Evolutionary conservation across 176 grass and related monocot species (phyloP), one percentile per base, ranked within the genome.

Genomic region (Aegilops umbellulata): DNA sequence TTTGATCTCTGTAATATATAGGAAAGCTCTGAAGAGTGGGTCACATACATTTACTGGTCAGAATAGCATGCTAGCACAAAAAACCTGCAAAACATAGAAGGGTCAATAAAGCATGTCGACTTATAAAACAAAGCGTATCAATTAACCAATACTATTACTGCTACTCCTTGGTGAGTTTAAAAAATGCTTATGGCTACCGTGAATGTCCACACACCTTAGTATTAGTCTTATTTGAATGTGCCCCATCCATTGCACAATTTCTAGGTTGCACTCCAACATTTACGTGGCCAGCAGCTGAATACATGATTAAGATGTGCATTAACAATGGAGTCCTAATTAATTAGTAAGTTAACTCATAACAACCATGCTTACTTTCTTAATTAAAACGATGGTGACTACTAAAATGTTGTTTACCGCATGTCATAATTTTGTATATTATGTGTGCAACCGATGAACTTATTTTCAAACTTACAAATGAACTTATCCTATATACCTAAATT

Each of bases 361-460:
- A 84, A 80, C 89, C 74, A 51, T 29, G 80, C 24, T 75, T 87
- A 90, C 67, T 84, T 80, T 83, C 57, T 74, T 83, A 75, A 60
- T 74, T 35, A 74, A 27, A 65, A 65, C n/a, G 75, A 80, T 27
- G 46, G n/a, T 68, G 75, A 87, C 85, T 12, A 75, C 60, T 26
- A 17, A 80, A 80, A 80, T 27, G 0, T 0, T 80, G 27, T 61
- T 68, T 60, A 57, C 76, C 80, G 84, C 76, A 60, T 83, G 25
- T 75, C 27, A 3, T 75, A 47, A 19, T 51, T 13, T 78, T 26
- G 2, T 71, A 47, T 30, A 71, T 17, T 4, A 64, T 17, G 5
- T 20, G 72, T n/a, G n/a, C 27, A 11, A 62, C 51, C 1, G 24
- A 4, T 75, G 17, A 58, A 29, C 16, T 31, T 34, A 1, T 63